Percentiles rank a stretch among this genome's conserved stretches.
Conservation (phyloP, 495 filamentous ascomycete genomes). For the Penicillium parvum region DNA sequence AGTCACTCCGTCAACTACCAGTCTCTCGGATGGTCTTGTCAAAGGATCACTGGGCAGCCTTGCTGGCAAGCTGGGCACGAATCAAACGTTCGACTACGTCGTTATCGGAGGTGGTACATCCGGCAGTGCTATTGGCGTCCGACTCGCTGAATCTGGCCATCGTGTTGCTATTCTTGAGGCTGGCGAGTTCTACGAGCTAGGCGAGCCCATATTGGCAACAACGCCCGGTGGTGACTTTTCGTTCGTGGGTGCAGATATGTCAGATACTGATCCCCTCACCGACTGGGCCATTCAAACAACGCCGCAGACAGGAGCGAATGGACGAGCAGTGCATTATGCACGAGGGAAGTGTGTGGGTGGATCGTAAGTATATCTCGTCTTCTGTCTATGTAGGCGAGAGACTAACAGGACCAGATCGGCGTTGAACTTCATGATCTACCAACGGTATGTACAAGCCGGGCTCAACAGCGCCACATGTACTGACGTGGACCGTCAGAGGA, state of each 20-base stretch:
- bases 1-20: no score
- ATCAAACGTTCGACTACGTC: conserved; percentile 48
- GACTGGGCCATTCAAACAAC: conserved; percentile 50
- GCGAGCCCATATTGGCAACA: conserved; percentile 25
- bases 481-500: conserved; percentile 17
- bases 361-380: conserved; percentile 17
- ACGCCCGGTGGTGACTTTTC: conserved; percentile 34
- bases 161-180: conserved; percentile 54
- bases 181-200: conserved; percentile 50
- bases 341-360: conserved; percentile 34
- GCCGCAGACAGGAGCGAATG: conserved; percentile 33
- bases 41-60: no score
- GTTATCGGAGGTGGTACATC: conserved; percentile 55
- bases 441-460: conserved; percentile 8
- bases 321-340: conserved; percentile 35
- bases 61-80: no score
- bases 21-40: no score
- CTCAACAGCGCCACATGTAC: not conserved
- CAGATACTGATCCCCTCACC: conserved; percentile 25
- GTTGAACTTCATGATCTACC: conserved; percentile 50
- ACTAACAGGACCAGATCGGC: conserved; percentile 25
- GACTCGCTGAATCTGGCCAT: conserved; percentile 37
- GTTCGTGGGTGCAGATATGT: conserved; percentile 17
- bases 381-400: not conserved
- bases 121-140: conserved; percentile 45